These are phyloP conservation scores for Malania oleifera DNA, from an alignment of 164 flowering plant genomes.

Conservation along the genomic window DNA sequence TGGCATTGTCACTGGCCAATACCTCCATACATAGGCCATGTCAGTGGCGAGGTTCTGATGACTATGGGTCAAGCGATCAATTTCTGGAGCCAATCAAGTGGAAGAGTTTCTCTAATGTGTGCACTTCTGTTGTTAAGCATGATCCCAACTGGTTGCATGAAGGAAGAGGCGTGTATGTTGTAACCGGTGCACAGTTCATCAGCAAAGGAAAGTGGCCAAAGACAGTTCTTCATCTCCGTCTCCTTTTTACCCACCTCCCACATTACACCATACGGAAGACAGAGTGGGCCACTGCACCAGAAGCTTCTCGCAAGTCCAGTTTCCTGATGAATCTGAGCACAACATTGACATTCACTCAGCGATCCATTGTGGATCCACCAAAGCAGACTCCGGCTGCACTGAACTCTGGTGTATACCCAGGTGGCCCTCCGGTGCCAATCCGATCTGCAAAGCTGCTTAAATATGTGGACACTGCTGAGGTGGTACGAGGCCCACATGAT, in stretches of 20 bases:
- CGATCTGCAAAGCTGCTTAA: conserved; percentile 50
- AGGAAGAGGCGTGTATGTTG: conserved; percentile 54
- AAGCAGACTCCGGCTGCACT: conserved; percentile 47
- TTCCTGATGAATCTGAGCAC: conserved; percentile 60
- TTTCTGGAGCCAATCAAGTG: conserved; percentile 65
- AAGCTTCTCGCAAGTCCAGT: conserved; percentile 50
- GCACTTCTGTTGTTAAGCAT: conserved; percentile 61
- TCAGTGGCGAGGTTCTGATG: conserved; percentile 81
- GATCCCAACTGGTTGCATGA: conserved; percentile 63
- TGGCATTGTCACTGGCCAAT: conserved; percentile 24
- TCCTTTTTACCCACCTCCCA: conserved; percentile 63
- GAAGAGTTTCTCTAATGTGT: conserved; percentile 66
- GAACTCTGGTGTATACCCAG: conserved; percentile 77
- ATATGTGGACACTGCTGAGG: conserved; percentile 61
- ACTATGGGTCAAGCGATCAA: conserved; percentile 30
- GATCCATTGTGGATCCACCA: conserved; percentile 24
- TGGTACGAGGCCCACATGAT: conserved; percentile 67
- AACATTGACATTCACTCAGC: conserved; percentile 54
- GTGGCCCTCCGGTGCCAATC: conserved; percentile 64
- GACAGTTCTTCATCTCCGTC: conserved; percentile 69
- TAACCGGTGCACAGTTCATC: conserved; percentile 83
- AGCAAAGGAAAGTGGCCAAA: conserved; percentile 71
- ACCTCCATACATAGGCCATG: conserved; percentile 16
- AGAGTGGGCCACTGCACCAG: conserved; percentile 66
- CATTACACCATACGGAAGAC: conserved; percentile 54